A percentile compares a stretch with the other conserved stretches of the same genome.
Conservation (phyloP, 768 basidiomycete species). For the Aureoboletus auriporus region DNA sequence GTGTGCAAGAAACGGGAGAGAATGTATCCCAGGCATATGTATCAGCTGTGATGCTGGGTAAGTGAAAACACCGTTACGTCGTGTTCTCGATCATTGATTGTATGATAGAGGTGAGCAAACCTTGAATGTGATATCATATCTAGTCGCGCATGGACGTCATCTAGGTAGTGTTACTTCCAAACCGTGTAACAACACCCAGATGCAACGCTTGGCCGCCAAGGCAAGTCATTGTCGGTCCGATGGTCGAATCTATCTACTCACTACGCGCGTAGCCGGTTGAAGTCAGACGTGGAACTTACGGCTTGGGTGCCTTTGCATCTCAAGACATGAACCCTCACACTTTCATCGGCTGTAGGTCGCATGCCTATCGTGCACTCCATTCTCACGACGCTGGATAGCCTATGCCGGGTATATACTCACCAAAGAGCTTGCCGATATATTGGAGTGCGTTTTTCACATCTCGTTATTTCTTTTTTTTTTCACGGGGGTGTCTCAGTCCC, state of each 20-base stretch:
- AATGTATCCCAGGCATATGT: conserved; percentile 56
- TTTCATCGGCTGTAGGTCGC: conserved; percentile 32
- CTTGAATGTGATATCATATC: background rate
- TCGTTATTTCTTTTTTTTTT: background rate
- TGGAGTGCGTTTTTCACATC: background rate
- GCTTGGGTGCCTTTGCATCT: conserved; percentile 46
- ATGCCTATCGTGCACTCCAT: background rate
- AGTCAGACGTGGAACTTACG: conserved; percentile 34
- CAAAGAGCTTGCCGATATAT: conserved; percentile 8
- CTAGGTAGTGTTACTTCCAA: conserved; percentile 14
- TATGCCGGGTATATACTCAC: conserved; percentile 35
- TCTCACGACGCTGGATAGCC: conserved; percentile 24
- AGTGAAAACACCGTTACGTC: conserved; percentile 1
- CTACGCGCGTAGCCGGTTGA: conserved; percentile 27
- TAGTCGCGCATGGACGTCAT: background rate
- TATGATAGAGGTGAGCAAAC: conserved; percentile 20
- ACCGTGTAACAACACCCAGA: conserved; percentile 27
- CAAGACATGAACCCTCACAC: conserved; percentile 15
- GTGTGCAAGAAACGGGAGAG: conserved; percentile 34
- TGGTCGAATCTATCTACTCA: background rate
- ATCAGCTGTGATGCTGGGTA: conserved; percentile 40
- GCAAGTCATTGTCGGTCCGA: conserved; percentile 8
- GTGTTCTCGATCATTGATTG: background rate
- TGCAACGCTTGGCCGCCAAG: conserved; percentile 20
- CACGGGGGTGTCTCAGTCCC: conserved; percentile 12